A percentile compares a stretch with the other conserved stretches of the same genome.
phyloP scores from a whole-genome alignment of 2,329 filamentous ascomycete species.

The Chaetothyriales sp. region DNA sequence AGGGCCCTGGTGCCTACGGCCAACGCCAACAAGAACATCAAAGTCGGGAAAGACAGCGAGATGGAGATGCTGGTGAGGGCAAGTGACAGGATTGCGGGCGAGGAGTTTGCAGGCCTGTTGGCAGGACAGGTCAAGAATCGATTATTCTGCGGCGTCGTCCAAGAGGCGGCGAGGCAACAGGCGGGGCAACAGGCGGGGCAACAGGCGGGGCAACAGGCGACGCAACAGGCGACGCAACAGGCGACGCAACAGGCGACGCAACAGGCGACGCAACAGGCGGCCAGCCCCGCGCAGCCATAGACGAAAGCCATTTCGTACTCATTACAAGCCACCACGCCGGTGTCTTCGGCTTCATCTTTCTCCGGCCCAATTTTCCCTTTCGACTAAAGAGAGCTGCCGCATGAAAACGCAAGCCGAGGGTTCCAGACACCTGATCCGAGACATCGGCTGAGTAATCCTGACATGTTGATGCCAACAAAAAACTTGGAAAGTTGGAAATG shows the following conservation, averaged over 20 bases:
- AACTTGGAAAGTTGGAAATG: background rate
- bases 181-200: conserved; percentile 5
- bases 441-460: background rate
- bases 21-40: conserved; percentile 16
- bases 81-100: conserved; percentile 43
- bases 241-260: conserved; percentile 5
- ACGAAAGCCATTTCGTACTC: too few relatives aligned
- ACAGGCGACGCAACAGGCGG: conserved; percentile 5
- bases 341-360: too few relatives aligned
- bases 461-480: background rate
- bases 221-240: too few relatives aligned
- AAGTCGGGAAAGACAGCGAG: conserved; percentile 29
- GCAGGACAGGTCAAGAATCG: conserved; percentile 39
- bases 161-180: conserved; percentile 15
- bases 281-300: too few relatives aligned
- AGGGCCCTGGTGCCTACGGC: conserved; percentile 17
- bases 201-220: too few relatives aligned
- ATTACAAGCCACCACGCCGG: too few relatives aligned
- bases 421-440: too few relatives aligned
- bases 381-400: too few relatives aligned
- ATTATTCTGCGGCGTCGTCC: conserved; percentile 34
- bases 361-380: too few relatives aligned
- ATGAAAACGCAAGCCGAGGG: too few relatives aligned
- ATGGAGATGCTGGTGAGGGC: conserved; percentile 42
- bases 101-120: conserved; percentile 36